phyloP scores from a whole-genome alignment of 106 monocot genomes.

The Iris macrosiphon region DNA sequence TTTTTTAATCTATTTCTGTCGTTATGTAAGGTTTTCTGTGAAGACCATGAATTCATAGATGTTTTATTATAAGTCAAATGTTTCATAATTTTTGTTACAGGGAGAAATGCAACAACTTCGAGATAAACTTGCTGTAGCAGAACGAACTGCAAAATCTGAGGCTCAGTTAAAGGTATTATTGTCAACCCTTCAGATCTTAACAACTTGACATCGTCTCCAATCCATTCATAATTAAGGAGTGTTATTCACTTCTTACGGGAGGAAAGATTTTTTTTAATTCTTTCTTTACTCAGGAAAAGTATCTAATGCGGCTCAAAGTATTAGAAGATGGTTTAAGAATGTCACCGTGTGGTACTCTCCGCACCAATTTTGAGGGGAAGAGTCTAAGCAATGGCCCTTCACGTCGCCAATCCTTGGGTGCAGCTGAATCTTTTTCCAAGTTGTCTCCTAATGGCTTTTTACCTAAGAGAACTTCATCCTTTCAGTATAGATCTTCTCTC shows the following conservation, averaged over 20 bases:
- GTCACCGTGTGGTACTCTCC: slow-evolving; percentile 36
- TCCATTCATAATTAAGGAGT: background rate
- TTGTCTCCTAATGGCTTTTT: slow-evolving; percentile 39
- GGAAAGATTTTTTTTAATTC: background rate
- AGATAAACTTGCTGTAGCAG: slow-evolving; percentile 66
- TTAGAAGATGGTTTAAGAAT: slow-evolving; percentile 71
- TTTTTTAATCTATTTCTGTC: too few relatives aligned
- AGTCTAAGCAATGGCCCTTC: slow-evolving; percentile 46
- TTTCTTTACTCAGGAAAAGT: slow-evolving; percentile 46
- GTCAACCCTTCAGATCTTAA: background rate
- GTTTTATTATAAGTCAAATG: too few relatives aligned
- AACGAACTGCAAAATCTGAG: slow-evolving; percentile 67
- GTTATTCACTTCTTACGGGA: background rate
- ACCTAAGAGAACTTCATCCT: slow-evolving; percentile 46
- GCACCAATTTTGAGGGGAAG: slow-evolving; percentile 26
- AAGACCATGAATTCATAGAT: too few relatives aligned
- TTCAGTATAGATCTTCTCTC: slow-evolving; percentile 48
- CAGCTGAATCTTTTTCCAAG: slow-evolving; percentile 52
- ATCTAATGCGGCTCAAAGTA: slow-evolving; percentile 68
- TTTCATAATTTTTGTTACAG: slow-evolving; percentile 21
- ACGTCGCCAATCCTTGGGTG: slow-evolving; percentile 65
- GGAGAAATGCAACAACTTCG: slow-evolving; percentile 84
- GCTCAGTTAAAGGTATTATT: slow-evolving; percentile 59
- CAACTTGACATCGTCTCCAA: background rate
- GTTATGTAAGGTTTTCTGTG: too few relatives aligned